Base-by-base conservation (phyloP, 1,284 basidiomycete genomes). In the Austroboletus niveus region DNA sequence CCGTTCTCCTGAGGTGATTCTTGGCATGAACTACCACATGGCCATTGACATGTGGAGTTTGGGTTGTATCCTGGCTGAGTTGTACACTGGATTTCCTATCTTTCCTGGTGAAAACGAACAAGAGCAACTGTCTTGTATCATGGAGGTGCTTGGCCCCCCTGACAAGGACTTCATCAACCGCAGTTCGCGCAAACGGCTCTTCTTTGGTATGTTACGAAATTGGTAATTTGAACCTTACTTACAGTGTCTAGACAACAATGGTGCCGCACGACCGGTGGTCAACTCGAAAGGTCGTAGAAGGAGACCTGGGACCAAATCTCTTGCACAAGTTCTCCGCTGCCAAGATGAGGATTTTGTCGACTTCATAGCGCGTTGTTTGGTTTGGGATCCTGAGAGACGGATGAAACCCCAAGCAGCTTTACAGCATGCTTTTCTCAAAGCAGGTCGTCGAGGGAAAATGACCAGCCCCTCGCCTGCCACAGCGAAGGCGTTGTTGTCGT, bases 61-160 rank as follows among this genome's bases (percentile, higher is more conserved):
- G 57, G 97, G 96, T 22, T 99, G 97, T 64, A 99, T 99, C 59
- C 77, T 99, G 47, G 96, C 95, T 20, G 97, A 99, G 72, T 76
- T 99, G 41, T 97, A 92, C 72, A 99, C 97, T n/a, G 97, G 97
- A 1, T 98, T 94, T 70, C 97, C 97, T 0, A 95, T 99, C 63
- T 99, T 99, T 74, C 96, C 96, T 0, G 96, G 96, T n/a, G 96
- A 98, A 73, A 97, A 97, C 66, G 97, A 99, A 72, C 94, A 98
- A 72, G 96, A 99, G 69, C 97, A 99, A 66, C 75, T 99, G 54
- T 92, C 95, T 6, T 99, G 97, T 70, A 99, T 99, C 72, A 99
- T 99, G 96, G 97, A 99, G 70, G 90, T 99, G 8, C 83, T 99
- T 40, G 97, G 97, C 12, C 76, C 94, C 32, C 97, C 97, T 0